Base-by-base conservation (phyloP, 1,284 basidiomycete genomes). In the Pterulicium gracile region DNA sequence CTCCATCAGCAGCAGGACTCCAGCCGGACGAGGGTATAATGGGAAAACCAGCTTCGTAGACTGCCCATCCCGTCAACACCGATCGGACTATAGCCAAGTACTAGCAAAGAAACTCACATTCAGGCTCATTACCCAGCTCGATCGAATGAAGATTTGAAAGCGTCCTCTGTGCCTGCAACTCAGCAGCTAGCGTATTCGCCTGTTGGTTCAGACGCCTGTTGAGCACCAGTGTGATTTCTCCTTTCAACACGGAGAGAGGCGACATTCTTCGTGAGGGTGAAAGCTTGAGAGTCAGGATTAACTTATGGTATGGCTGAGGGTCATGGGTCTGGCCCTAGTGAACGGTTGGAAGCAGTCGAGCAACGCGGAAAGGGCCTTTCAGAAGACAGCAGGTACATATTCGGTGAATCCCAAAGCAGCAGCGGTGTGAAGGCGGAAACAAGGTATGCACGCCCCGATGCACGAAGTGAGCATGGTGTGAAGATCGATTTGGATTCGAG, bases 81-180 rank as follows among this genome's bases (percentile, higher is more conserved):
- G 20, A 17, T 14, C 14, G 24, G 14, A 19, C 42, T 32, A 51
- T 34, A 19, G 21, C 15, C 15, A n/a, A 24, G 3, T 13, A 44
- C 35, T 32, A 24, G 40, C 14, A 18, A 23, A 47, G 34, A 1
- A 35, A 55, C 65, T 41, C 47, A 68, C 68, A 58, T 24, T 70
- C 67, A 0, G 69, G 68, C 54, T 70, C 69, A 53, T 71, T 71
- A 14, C 69, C 68, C 2, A 69, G 54, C 50, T 70, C 69, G 36
- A 71, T 51, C 3, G 67, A 61, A 45, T 63, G 58, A 3, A 71
- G 51, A 49, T 68, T 67, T 13, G 47, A 35, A 56, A 70, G 62
- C 4, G 51, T 51, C 18, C 56, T 50, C 45, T 64, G 58, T 7
- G 67, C 67, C 32, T 59, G 52, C 15, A 56, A 46, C 3, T 64